phyloP scores from a whole-genome alignment of 495 filamentous ascomycete genomes.

The Penicillium silybi region DNA sequence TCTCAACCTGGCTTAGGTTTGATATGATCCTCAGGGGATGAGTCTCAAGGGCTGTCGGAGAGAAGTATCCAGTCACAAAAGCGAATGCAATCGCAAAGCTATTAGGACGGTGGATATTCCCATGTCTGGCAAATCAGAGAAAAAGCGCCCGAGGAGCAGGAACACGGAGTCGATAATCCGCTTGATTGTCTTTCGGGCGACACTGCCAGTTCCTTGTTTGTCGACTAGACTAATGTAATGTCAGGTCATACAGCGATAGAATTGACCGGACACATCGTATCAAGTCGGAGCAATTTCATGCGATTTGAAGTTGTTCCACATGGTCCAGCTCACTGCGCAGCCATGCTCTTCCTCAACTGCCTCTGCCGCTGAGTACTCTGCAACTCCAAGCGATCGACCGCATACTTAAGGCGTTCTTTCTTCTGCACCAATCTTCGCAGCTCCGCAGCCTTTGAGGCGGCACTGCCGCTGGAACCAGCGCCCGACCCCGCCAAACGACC shows the following conservation, averaged over 20 bases:
- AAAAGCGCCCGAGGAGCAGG: background rate
- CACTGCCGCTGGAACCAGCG: conserved; percentile 44
- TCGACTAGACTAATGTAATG: no score
- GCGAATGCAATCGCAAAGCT: background rate
- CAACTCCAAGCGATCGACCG: conserved; percentile 66
- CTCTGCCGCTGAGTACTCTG: conserved; percentile 65
- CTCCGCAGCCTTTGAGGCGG: conserved; percentile 56
- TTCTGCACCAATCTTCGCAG: conserved; percentile 64
- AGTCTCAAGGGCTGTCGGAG: background rate
- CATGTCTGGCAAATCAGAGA: background rate
- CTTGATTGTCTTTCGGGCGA: background rate
- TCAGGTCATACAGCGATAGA: background rate
- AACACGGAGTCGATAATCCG: background rate
- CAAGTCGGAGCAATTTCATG: background rate
- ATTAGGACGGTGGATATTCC: no score
- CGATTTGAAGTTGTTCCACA: background rate
- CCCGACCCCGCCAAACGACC: conserved; percentile 22
- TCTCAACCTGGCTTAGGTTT: background rate
- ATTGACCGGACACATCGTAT: background rate
- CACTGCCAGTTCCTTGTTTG: background rate
- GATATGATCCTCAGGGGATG: background rate
- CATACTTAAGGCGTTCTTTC: conserved; percentile 75
- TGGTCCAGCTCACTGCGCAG: conserved; percentile 30
- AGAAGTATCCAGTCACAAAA: background rate
- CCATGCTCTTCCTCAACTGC: conserved; percentile 80